Conservation (phyloP, 331 rosid genomes). For the Quercus lobata region DNA sequence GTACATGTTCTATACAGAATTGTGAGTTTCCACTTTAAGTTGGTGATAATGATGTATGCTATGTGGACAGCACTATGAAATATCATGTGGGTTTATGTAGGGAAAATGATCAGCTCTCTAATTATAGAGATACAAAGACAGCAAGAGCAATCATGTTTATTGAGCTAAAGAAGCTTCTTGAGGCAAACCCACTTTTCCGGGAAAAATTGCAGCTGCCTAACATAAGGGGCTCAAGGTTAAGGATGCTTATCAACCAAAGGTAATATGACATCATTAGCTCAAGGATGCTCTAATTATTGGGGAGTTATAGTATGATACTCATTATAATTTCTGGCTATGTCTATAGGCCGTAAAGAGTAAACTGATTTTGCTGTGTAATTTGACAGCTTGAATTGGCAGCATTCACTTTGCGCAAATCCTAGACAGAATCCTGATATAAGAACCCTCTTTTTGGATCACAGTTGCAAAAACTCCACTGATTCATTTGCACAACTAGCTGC, state of each 20-base stretch:
- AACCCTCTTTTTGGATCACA: constrained; percentile 22
- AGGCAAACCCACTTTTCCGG: constrained; percentile 3
- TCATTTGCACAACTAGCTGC: not conserved
- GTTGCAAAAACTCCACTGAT: constrained; percentile 8
- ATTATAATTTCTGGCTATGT: not conserved
- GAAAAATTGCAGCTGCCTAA: constrained; percentile 19
- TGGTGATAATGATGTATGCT: not conserved
- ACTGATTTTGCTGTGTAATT: constrained; percentile 2
- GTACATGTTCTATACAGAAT: constrained; percentile 1
- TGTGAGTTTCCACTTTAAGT: not conserved
- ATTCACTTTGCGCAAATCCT: constrained; percentile 19
- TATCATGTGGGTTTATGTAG: constrained; percentile 16
- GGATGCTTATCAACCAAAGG: constrained; percentile 20
- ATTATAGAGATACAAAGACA: constrained; percentile 3
- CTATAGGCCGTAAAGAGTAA: not conserved
- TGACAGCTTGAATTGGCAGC: constrained; percentile 27
- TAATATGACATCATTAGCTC: not conserved
- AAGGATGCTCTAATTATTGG: not conserved
- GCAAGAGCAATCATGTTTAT: constrained; percentile 11
- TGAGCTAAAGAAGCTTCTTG: constrained; percentile 13
- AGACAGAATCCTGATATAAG: constrained; percentile 14
- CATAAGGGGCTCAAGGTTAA: constrained; percentile 10
- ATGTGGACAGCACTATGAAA: not conserved
- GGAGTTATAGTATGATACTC: not conserved
- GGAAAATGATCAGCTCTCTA: constrained; percentile 1